Evolutionary conservation across 257 asterid genomes (phyloP), one percentile per base, ranked within the genome.

Genomic region (Przewalskia tangutica): DNA sequence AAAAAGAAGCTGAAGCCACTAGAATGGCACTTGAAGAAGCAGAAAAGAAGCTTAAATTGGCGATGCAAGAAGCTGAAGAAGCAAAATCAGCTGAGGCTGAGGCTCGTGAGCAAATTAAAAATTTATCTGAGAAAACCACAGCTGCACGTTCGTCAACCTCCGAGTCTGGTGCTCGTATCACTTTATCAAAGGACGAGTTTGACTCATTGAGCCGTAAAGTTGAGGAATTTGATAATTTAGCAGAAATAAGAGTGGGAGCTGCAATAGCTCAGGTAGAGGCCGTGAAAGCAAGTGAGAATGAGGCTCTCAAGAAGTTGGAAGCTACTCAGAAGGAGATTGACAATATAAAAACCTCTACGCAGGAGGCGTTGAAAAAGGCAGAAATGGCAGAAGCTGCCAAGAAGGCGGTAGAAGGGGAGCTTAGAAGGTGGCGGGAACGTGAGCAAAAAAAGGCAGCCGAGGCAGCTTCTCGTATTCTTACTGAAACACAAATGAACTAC

Each of bases 201-300:
- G 97, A 91, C 13, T 90, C 97, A 7, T 82, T 91, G 80, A 89
- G 91, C 86, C 83, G 90, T 59, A 95, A 92, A 84, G 97, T 88
- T 34, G 95, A 90, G 79, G 99, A 94, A 70, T 90, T 92, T 8
- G 85, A 90, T 64, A 93, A 90, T 70, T 79, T 94, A 82, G 88
- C 97, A 0, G 97, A 88, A 68, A 88, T 91, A 90, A 94, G 83
- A 86, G 95, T 94, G 60, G 94, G 89, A 32, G 97, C 99, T 44
- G 99, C 97, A 42, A 83, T 91, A 86, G 98, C 98, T 58, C 98
- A 91, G 88, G 94, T 87, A 23, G 98, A 92, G 81, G 97, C 97
- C 0, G 94, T 92, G 85, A 92, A 87, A 82, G 98, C 97, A 8
- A 89, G 95, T 23, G 94, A 95, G 85, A 82, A 91, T 16, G 99